Percentiles rank a stretch among this genome's conserved stretches.
Conservation (phyloP, 768 basidiomycete genomes). For the Termitomyces sp. region DNA sequence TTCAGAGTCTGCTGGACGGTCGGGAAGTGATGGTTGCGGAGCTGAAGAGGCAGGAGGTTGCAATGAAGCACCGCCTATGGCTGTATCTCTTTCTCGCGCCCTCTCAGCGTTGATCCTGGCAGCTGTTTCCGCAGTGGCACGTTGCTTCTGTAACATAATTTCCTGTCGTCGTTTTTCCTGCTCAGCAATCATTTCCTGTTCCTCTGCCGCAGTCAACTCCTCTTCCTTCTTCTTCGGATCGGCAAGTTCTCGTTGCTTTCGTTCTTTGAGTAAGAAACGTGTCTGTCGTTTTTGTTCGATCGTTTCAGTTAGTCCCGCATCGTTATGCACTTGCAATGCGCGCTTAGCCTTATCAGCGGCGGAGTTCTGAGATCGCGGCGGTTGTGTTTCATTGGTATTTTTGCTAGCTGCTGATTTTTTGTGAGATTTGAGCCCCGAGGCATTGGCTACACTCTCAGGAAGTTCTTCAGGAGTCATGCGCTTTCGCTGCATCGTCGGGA, state of each 20-base stretch:
- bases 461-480: neutral
- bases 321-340: too few relatives aligned
- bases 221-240: conserved; percentile 15
- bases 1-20: neutral
- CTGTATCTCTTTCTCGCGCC: conserved; percentile 16
- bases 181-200: conserved; percentile 25
- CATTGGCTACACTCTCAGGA: neutral
- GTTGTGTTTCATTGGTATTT: neutral
- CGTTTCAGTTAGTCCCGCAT: neutral
- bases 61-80: neutral
- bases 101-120: conserved; percentile 22
- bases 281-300: neutral
- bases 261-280: neutral
- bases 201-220: conserved; percentile 9
- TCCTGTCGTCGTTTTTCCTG: conserved; percentile 25
- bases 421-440: neutral
- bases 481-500: conserved; percentile 2
- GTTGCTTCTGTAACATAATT: conserved; percentile 24
- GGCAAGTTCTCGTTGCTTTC: conserved; percentile 7
- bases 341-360: too few relatives aligned
- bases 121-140: conserved; percentile 21
- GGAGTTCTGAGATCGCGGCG: too few relatives aligned
- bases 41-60: conserved; percentile 5
- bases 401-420: neutral
- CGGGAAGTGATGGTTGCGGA: conserved; percentile 6